A percentile compares a stretch with the other conserved stretches of the same genome.
Evolutionary conservation across 2,329 filamentous ascomycete species (phyloP).

Genomic region (Aspergillus oerlinghausenensis): DNA sequence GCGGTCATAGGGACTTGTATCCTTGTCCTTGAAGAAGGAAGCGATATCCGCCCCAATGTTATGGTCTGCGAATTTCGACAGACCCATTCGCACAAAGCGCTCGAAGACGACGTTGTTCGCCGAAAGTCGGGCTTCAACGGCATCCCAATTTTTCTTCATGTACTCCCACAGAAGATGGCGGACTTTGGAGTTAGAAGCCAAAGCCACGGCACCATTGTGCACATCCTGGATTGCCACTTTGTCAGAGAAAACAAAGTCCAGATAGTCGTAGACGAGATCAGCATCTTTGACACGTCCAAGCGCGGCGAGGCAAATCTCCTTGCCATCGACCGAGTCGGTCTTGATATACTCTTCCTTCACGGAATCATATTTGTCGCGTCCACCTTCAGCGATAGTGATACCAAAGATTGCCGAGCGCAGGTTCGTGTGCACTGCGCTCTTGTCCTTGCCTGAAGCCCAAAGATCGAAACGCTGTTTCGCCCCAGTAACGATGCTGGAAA

Average conservation of each 20-base stretch:
- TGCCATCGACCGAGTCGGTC: slow-evolving; percentile 83
- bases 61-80: slow-evolving; percentile 72
- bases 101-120: slow-evolving; percentile 84
- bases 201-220: slow-evolving; percentile 70
- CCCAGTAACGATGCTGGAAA: slow-evolving; percentile 60
- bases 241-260: slow-evolving; percentile 74
- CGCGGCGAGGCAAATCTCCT: slow-evolving; percentile 74
- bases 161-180: slow-evolving; percentile 79
- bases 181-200: slow-evolving; percentile 68
- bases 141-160: slow-evolving; percentile 77
- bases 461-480: slow-evolving; percentile 73
- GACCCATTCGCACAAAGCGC: slow-evolving; percentile 72
- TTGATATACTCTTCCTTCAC: slow-evolving; percentile 81
- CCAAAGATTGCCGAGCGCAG: slow-evolving; percentile 77
- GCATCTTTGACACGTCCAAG: slow-evolving; percentile 69
- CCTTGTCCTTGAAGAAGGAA: slow-evolving; percentile 78
- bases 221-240: slow-evolving; percentile 83
- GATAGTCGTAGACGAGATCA: slow-evolving; percentile 62
- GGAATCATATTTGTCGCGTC: slow-evolving; percentile 63
- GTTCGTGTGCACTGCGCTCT: slow-evolving; percentile 71
- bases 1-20: slow-evolving; percentile 80
- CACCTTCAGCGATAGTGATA: slow-evolving; percentile 69
- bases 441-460: slow-evolving; percentile 65
- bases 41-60: slow-evolving; percentile 71
- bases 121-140: slow-evolving; percentile 66